Conservation (phyloP, 1,139 yeast species). For the Tardiomyces digboiensis region DNA sequence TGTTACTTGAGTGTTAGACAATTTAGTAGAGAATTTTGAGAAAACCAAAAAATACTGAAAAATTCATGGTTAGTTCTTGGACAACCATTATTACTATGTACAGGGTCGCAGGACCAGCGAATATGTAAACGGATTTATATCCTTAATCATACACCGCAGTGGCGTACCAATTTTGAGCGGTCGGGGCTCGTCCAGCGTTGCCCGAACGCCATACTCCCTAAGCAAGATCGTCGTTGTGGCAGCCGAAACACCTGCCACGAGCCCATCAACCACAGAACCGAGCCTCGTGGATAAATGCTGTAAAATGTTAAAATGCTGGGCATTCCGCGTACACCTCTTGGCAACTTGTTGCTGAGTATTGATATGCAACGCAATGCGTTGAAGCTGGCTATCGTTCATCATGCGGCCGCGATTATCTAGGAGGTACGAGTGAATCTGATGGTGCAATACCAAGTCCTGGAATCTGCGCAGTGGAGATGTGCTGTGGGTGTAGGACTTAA, state of each 20-base stretch:
- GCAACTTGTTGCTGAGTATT: neutral
- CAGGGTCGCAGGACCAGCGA: neutral
- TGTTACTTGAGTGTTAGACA: too few species aligned
- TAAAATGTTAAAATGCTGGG: neutral
- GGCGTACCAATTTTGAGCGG: neutral
- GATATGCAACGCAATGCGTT: neutral
- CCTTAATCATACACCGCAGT: neutral
- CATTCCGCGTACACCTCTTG: neutral
- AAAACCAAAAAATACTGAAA: too few species aligned
- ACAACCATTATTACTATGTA: neutral
- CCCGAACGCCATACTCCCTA: neutral
- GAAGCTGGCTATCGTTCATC: neutral
- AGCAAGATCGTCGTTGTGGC: neutral
- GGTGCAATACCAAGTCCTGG: constrained; percentile 73
- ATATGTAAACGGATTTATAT: neutral
- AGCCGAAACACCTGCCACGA: neutral
- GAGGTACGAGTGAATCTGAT: constrained; percentile 45
- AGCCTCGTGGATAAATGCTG: neutral
- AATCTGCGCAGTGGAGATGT: constrained; percentile 85
- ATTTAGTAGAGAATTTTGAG: too few species aligned
- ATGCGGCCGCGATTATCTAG: constrained; percentile 3
- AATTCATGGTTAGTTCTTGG: too few species aligned
- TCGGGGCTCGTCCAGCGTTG: neutral
- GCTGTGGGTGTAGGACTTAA: constrained; percentile 54
- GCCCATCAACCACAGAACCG: neutral